Evolutionary conservation across 306 rosid species (phyloP).

Genomic region (Cucurbita ficifolia): DNA sequence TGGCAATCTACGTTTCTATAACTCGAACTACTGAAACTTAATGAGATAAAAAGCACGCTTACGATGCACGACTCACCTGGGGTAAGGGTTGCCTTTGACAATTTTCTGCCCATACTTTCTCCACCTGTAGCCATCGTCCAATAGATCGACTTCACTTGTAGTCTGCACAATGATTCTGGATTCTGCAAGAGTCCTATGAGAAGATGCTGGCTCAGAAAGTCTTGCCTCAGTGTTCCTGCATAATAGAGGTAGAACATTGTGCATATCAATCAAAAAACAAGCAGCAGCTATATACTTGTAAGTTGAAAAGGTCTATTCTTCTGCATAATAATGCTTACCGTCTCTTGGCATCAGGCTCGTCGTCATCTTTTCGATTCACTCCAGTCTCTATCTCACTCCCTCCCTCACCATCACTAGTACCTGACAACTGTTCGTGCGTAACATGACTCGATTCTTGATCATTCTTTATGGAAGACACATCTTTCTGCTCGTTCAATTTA

Average conservation of each 20-base stretch:
- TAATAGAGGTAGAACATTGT: not conserved
- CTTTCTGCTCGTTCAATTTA: slow-evolving; percentile 12
- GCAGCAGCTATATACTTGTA: not conserved
- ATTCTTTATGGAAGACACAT: slow-evolving; percentile 18
- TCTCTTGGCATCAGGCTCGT: slow-evolving; percentile 60
- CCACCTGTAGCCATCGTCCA: slow-evolving; percentile 86
- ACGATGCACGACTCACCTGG: slow-evolving; percentile 29
- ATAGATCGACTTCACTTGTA: slow-evolving; percentile 71
- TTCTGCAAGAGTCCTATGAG: slow-evolving; percentile 64
- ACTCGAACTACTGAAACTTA: too few species aligned
- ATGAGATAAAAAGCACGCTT: not conserved
- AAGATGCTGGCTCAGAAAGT: slow-evolving; percentile 35
- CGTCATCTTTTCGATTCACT: slow-evolving; percentile 32
- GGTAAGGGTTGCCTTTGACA: slow-evolving; percentile 78
- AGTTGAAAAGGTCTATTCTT: not conserved
- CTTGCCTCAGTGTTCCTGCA: slow-evolving; percentile 42
- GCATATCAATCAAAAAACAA: slow-evolving; percentile 4
- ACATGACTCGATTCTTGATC: slow-evolving; percentile 45
- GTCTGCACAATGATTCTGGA: slow-evolving; percentile 81
- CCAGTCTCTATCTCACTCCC: slow-evolving; percentile 39
- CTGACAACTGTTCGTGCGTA: slow-evolving; percentile 35
- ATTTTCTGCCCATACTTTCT: slow-evolving; percentile 77
- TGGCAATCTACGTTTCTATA: too few species aligned
- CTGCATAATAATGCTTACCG: slow-evolving; percentile 20
- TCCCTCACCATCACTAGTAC: slow-evolving; percentile 60